Evolutionary conservation across 1,139 yeast genomes (phyloP).

Genomic region (Nakaseomyces delphensis): DNA sequence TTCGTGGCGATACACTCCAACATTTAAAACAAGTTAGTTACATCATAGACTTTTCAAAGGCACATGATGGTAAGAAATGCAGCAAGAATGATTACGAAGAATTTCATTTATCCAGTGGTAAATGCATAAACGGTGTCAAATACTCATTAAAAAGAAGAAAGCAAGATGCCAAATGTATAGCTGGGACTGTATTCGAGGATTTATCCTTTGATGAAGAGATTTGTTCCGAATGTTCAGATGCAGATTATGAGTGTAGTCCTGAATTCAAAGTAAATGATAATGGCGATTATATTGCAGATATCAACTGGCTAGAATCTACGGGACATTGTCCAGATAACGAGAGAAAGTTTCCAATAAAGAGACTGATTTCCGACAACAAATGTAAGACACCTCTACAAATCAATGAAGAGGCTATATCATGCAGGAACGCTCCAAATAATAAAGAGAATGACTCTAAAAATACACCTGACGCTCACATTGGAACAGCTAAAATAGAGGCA

Average conservation of each 20-base stretch:
- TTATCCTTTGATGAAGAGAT: slow-evolving; percentile 46
- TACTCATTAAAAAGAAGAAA: slow-evolving; percentile 65
- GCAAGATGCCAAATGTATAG: slow-evolving; percentile 58
- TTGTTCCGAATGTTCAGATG: slow-evolving; percentile 53
- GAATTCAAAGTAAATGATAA: slow-evolving; percentile 43
- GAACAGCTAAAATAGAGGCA: slow-evolving; percentile 17
- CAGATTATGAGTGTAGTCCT: slow-evolving; percentile 66
- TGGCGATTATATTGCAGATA: slow-evolving; percentile 50
- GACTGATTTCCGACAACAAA: slow-evolving; percentile 42
- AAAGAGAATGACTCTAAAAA: slow-evolving; percentile 9
- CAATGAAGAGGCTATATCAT: slow-evolving; percentile 26
- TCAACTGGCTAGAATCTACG: slow-evolving; percentile 27
- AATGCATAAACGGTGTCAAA: slow-evolving; percentile 67
- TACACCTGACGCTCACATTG: neutral
- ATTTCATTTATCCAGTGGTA: slow-evolving; percentile 48
- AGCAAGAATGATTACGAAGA: slow-evolving; percentile 53
- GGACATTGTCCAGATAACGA: slow-evolving; percentile 30
- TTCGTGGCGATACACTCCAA: slow-evolving; percentile 7
- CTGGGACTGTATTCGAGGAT: slow-evolving; percentile 52
- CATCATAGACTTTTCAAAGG: slow-evolving; percentile 54
- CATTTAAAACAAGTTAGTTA: slow-evolving; percentile 27
- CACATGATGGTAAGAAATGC: slow-evolving; percentile 49
- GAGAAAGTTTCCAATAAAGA: slow-evolving; percentile 19
- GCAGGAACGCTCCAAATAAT: slow-evolving; percentile 19
- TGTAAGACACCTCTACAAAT: slow-evolving; percentile 32